Base-by-base conservation (phyloP, 768 basidiomycete species). In the Scleroderma bovista region DNA sequence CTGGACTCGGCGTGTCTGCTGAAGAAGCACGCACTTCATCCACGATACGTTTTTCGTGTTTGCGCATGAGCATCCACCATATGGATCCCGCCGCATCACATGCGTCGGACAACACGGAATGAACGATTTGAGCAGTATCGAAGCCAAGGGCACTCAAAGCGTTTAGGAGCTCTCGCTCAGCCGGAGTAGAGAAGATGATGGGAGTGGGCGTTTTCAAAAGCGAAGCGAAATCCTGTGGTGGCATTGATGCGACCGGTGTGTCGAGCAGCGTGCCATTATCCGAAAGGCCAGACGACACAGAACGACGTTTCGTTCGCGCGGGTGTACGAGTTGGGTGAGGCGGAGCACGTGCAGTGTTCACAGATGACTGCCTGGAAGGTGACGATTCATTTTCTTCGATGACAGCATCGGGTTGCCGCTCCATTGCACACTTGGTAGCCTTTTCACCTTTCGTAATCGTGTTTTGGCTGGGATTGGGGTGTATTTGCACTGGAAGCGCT, bases 11-110 rank as follows among this genome's bases (percentile, higher is more conserved):
- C 43, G 51, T 55, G 34, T 64, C 64, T 6, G 53, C 46, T 22
- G 55, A 32, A 29, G 48, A 26, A 22, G 54, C 39, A 39, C 56
- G 54, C 46, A 51, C 69, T 36, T 75, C 74, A 39, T 70, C 73
- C 19, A 75, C 23, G 10, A 73, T 74, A 40, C 75, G 78, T 55
- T 81, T 73, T 80, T 77, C 93, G 17, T 82, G 79, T 59, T 84
- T 93, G 64, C 83, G 80, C 65, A 83, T 86, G 44, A 97, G 72
- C 79, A 95, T 90, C 96, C 96, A 99, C 94, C 94, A 99, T 8
- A 91, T 69, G 1, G 94, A 91, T 9, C 92, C 87, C 12, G 88
- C 78, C 0, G 88, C 79, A 67, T 99, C 95, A 60, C 95, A 99
- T 1, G 95, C 95, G 67, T 97, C 83, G 24, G 78, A 84, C 41